These are phyloP conservation scores for Lachnellula hyalina DNA, from an alignment of 2,329 filamentous ascomycete genomes.

Conservation along the genomic window DNA sequence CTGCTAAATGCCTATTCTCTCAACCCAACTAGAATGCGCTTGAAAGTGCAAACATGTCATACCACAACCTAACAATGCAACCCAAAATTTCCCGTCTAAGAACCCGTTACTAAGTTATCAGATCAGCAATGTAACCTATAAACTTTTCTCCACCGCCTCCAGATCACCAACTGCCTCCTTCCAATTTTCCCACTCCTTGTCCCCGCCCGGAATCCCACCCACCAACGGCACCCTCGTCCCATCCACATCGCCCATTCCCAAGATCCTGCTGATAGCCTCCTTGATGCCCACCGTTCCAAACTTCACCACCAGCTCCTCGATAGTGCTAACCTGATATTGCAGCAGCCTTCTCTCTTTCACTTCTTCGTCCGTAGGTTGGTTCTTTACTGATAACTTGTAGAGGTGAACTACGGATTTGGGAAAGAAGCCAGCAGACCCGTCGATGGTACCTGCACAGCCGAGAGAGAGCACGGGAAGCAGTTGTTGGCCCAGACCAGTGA, in stretches of 20 bases:
- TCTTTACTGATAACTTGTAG: constrained; percentile 42
- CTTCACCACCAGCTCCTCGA: constrained; percentile 56
- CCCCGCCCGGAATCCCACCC: constrained; percentile 49
- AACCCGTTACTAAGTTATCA: background rate
- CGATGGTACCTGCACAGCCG: constrained; percentile 60
- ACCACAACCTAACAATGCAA: background rate
- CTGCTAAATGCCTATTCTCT: too few relatives aligned
- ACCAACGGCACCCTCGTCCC: constrained; percentile 54
- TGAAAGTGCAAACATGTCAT: too few relatives aligned
- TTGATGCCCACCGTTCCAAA: constrained; percentile 61
- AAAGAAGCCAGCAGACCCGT: constrained; percentile 61
- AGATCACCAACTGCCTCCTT: constrained; percentile 31
- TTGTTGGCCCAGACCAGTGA: constrained; percentile 62
- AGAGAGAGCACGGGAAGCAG: constrained; percentile 57
- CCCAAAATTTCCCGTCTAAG: background rate
- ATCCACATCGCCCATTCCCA: constrained; percentile 53
- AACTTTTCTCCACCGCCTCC: constrained; percentile 28
- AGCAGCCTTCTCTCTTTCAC: constrained; percentile 47
- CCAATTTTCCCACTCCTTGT: constrained; percentile 45
- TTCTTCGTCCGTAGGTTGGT: constrained; percentile 36
- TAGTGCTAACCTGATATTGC: constrained; percentile 56
- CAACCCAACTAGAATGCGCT: too few relatives aligned
- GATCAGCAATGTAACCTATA: constrained; percentile 10
- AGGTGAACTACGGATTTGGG: constrained; percentile 56
- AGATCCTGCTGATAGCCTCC: constrained; percentile 54